Percentiles rank a stretch among this genome's conserved stretches.
Conservation (phyloP, 306 rosid genomes). For the Lathyrus sativus region DNA sequence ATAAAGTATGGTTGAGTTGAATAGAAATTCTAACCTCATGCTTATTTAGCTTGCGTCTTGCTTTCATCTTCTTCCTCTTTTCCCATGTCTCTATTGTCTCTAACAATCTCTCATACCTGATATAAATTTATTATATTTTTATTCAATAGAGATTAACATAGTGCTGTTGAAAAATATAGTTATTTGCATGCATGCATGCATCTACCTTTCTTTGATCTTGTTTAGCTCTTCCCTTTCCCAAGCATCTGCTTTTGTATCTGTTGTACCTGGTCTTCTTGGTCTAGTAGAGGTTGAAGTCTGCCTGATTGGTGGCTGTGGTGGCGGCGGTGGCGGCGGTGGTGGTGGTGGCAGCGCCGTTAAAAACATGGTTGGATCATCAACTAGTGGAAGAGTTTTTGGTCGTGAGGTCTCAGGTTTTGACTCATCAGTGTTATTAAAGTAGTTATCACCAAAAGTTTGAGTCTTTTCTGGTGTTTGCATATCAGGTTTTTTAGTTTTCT, state of each 20-base stretch:
- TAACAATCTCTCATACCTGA: constrained; percentile 62
- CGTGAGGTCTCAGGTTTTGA: constrained; percentile 37
- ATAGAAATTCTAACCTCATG: constrained; percentile 55
- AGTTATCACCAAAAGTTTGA: background rate
- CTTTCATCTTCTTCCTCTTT: constrained; percentile 58
- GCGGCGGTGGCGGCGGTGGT: constrained; percentile 11
- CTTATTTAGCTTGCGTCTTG: constrained; percentile 45
- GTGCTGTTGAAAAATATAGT: background rate
- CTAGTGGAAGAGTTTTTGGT: constrained; percentile 11
- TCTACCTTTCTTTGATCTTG: constrained; percentile 63
- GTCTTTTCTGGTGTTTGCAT: constrained; percentile 28
- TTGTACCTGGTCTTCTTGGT: constrained; percentile 7
- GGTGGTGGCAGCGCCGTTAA: constrained; percentile 27
- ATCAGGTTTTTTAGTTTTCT: constrained; percentile 37
- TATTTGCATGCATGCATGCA: background rate
- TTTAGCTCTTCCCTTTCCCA: constrained; percentile 72
- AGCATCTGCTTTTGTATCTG: constrained; percentile 53
- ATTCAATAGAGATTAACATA: background rate
- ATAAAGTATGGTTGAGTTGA: background rate
- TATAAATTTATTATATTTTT: background rate
- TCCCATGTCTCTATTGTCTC: constrained; percentile 72
- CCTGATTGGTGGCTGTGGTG: background rate
- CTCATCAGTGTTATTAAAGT: constrained; percentile 22
- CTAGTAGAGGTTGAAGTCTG: constrained; percentile 13
- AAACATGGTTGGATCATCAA: constrained; percentile 32